These are phyloP conservation scores for Furculomyces boomerangus DNA, from an alignment of 371 early-diverging fungal genomes.

Conservation along the genomic window DNA sequence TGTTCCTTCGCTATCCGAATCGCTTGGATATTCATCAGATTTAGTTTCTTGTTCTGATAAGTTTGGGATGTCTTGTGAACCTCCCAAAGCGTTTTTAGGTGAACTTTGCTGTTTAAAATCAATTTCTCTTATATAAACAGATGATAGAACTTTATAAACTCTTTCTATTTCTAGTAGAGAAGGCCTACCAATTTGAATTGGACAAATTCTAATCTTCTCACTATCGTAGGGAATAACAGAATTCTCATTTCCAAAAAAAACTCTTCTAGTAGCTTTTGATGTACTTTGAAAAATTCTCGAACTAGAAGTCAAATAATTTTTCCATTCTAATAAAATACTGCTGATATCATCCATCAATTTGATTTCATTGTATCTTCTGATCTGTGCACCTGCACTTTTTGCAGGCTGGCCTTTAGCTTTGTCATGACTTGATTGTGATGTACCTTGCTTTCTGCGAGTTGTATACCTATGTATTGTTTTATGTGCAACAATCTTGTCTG, in stretches of 20 bases:
- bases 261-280: slow-evolving; percentile 2
- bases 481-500: slow-evolving; percentile 40
- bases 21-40: background rate
- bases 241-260: slow-evolving; percentile 7
- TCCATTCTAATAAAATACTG: slow-evolving; percentile 26
- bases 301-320: slow-evolving; percentile 2
- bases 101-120: background rate
- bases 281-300: slow-evolving; percentile 6
- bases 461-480: slow-evolving; percentile 91
- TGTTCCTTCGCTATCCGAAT: slow-evolving; percentile 10
- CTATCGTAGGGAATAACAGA: background rate
- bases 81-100: too few species aligned
- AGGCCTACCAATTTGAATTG: slow-evolving; percentile 31
- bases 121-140: slow-evolving; percentile 8
- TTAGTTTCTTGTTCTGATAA: background rate
- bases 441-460: slow-evolving; percentile 89
- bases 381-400: slow-evolving; percentile 75
- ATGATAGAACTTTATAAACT: slow-evolving; percentile 16
- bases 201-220: background rate
- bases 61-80: too few species aligned
- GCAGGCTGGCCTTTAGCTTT: slow-evolving; percentile 55
- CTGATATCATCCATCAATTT: slow-evolving; percentile 58
- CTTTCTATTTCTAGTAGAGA: slow-evolving; percentile 38
- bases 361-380: slow-evolving; percentile 77
- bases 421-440: slow-evolving; percentile 69